A percentile compares a stretch with the other conserved stretches of the same genome.
Evolutionary conservation across 1,284 basidiomycete genomes (phyloP).

Genomic region (Garcileccinum viscosum): DNA sequence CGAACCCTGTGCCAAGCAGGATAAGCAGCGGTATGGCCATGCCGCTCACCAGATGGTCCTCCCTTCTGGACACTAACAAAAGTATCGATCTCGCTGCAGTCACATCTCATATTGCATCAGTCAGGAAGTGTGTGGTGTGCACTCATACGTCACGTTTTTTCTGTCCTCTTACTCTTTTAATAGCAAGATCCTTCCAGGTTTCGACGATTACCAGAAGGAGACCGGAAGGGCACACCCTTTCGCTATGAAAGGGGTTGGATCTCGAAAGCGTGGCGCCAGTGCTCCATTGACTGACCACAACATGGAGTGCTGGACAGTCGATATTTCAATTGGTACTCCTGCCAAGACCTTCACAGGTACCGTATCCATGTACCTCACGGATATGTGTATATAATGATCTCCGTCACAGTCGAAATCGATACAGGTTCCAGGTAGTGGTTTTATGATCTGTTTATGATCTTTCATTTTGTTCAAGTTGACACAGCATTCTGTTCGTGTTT

Average conservation of each 20-base stretch:
- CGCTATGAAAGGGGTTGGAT: background rate
- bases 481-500: background rate
- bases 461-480: background rate
- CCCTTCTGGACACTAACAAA: background rate
- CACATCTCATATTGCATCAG: background rate
- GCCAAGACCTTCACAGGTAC: background rate
- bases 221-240: background rate
- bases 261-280: background rate
- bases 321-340: background rate
- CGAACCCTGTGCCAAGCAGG: background rate
- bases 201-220: background rate
- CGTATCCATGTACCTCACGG: background rate
- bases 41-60: background rate
- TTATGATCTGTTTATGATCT: too few species aligned
- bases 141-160: background rate
- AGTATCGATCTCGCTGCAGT: background rate
- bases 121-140: background rate
- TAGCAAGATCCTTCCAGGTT: background rate
- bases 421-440: background rate
- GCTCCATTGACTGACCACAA: background rate
- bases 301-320: background rate
- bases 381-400: background rate
- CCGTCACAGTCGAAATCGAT: background rate
- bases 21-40: background rate
- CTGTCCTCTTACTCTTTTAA: background rate